Base-by-base conservation (phyloP, 208 protist genomes). In the Blechomonas ayalai region DNA sequence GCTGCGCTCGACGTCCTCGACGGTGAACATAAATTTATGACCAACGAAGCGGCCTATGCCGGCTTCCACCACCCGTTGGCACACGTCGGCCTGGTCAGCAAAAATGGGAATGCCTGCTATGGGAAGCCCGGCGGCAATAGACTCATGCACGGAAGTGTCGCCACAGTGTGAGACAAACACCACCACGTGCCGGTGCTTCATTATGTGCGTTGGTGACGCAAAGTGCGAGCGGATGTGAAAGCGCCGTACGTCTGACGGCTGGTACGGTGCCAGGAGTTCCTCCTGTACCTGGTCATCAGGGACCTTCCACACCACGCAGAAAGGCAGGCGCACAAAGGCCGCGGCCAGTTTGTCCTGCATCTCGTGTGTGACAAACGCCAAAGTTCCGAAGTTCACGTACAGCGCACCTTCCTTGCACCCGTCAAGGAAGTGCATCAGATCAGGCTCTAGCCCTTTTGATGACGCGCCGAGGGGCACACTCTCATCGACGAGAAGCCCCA, bases 231-330 rank as follows among this genome's bases (percentile, higher is more conserved):
- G 26, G 26, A 67, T 31, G 40, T 18, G 18, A 18, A 23, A 15
- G 3, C 24, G 19, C 18, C 16, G 15, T 15, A 45, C n/a, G n/a
- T n/a, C n/a, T n/a, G n/a, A n/a, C n/a, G n/a, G n/a, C 31, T n/a
- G 10, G 31, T 10, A 10, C 31, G 10, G 31, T n/a, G 10, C 31
- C 31, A 34, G 31, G 12, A n/a, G 31, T 34, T 10, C 12, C 12
- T 13, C 9, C 24, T 47, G n/a, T 2, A 35, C 15, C 19, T 55
- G 19, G 28, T 15, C 39, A 16, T 59, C 38, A 26, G 43, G 52
- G 9, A 61, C 33, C 42, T 73, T 75, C 73, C 67, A 81, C 51
- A 81, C 67, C 3, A 81, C 52, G 39, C 73, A 76, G 36, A 67
- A 61, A 13, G 73, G 67, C 4, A 16, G 42, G 2, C 38, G 38